These are phyloP conservation scores for Nicotiana otophora DNA, from an alignment of 257 asterid species.

Conservation along the genomic window DNA sequence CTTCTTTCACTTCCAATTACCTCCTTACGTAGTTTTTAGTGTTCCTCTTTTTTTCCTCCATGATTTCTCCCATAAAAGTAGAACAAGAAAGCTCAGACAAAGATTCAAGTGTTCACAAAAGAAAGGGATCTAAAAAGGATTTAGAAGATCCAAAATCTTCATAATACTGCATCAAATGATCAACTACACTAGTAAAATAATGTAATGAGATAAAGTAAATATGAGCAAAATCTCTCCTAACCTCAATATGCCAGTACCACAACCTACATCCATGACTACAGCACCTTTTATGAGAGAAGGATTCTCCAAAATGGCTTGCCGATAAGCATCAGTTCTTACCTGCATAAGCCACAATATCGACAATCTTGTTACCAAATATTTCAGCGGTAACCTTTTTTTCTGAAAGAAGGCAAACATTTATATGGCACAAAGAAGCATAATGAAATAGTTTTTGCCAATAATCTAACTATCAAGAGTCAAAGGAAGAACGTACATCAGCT, in stretches of 20 bases:
- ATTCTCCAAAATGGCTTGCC: conserved; percentile 73
- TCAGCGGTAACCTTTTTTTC: background rate
- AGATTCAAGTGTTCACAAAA: background rate
- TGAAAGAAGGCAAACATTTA: background rate
- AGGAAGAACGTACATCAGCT: conserved; percentile 7
- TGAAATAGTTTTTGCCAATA: background rate
- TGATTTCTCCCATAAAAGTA: background rate
- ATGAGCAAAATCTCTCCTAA: conserved; percentile 15
- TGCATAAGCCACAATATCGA: conserved; percentile 22
- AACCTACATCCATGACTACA: conserved; percentile 92
- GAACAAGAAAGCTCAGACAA: background rate
- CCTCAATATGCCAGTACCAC: conserved; percentile 99
- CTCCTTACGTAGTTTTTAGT: background rate
- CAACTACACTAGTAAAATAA: background rate
- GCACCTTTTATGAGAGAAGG: conserved; percentile 73
- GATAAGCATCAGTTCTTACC: conserved; percentile 89
- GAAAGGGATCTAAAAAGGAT: background rate
- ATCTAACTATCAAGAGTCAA: background rate
- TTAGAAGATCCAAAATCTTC: background rate
- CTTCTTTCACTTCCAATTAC: background rate
- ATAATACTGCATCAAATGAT: background rate
- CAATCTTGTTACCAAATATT: conserved; percentile 2
- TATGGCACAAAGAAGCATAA: background rate
- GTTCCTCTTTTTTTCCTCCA: background rate
- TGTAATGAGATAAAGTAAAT: background rate